Conservation (phyloP, 441 rosid genomes). For the Jatropha podagrica region DNA sequence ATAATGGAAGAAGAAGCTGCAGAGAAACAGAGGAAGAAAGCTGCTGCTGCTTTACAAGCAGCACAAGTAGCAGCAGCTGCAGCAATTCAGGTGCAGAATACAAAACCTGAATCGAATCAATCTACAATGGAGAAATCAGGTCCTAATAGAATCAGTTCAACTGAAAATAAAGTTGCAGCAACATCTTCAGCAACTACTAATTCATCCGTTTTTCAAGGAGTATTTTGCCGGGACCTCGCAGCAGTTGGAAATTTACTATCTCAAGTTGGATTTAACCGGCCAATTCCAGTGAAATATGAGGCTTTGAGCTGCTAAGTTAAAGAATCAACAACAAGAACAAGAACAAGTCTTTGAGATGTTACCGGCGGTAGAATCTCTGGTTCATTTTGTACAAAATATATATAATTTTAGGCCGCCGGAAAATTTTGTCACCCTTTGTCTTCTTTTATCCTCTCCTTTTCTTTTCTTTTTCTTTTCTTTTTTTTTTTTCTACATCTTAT, state of each 20-base stretch:
- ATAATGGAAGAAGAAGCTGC: constrained; percentile 64
- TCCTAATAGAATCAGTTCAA: constrained; percentile 23
- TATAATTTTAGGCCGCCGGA: constrained; percentile 33
- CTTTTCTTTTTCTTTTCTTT: neutral
- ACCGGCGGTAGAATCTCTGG: constrained; percentile 47
- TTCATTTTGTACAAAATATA: constrained; percentile 43
- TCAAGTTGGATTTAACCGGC: constrained; percentile 74
- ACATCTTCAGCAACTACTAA: constrained; percentile 30
- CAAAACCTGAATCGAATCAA: constrained; percentile 20
- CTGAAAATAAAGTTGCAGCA: constrained; percentile 26
- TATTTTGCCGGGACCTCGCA: constrained; percentile 83
- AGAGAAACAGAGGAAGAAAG: constrained; percentile 59
- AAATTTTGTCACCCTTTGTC: constrained; percentile 57
- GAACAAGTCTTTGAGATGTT: constrained; percentile 16
- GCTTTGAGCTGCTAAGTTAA: constrained; percentile 72
- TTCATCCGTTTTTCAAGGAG: constrained; percentile 65
- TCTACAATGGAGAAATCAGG: constrained; percentile 26
- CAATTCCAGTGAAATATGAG: constrained; percentile 73
- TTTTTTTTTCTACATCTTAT: neutral
- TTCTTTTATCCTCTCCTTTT: neutral
- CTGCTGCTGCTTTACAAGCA: constrained; percentile 44
- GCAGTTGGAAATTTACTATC: constrained; percentile 71
- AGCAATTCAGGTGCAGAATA: constrained; percentile 44
- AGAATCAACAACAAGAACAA: constrained; percentile 14
- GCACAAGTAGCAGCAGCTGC: constrained; percentile 35